Percentiles rank a stretch among this genome's conserved stretches.
phyloP scores from a whole-genome alignment of 495 filamentous ascomycete genomes.

The Annulohypoxylon bovei region DNA sequence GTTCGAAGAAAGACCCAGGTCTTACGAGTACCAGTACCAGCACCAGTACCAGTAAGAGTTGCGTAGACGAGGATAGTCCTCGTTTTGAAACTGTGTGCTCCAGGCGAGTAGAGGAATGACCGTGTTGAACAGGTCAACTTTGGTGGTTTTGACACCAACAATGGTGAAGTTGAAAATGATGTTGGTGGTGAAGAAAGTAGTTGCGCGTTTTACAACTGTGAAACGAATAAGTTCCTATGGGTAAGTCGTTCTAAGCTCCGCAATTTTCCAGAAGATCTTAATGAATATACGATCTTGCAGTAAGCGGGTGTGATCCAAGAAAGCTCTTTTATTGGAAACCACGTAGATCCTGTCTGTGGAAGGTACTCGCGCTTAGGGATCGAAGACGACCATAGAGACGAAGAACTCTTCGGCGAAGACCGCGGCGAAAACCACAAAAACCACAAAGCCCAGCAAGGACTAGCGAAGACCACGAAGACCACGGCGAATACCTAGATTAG shows the following conservation, averaged over 20 bases:
- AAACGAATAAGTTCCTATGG: background rate
- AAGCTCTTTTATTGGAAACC: background rate
- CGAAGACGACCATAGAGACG: background rate
- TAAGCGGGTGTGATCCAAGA: constrained; percentile 7
- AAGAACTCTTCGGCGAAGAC: background rate
- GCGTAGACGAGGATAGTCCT: background rate
- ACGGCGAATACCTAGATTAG: background rate
- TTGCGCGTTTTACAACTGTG: background rate
- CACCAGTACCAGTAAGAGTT: background rate
- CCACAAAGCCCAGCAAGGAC: too few relatives aligned
- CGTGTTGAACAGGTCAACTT: background rate
- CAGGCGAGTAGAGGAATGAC: background rate
- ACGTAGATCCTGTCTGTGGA: background rate
- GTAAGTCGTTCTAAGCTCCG: background rate
- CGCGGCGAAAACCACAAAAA: background rate
- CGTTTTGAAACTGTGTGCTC: background rate
- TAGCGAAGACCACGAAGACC: background rate
- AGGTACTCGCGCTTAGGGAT: background rate
- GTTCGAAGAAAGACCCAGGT: background rate
- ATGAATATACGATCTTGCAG: constrained; percentile 18
- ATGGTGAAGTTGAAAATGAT: background rate
- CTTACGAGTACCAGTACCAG: constrained; percentile 7
- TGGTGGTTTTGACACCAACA: background rate
- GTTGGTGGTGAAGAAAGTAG: background rate
- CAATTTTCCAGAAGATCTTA: constrained; percentile 13